A percentile compares a stretch with the other conserved stretches of the same genome.
phyloP scores from a whole-genome alignment of 257 asterid genomes.

The Paraleonurus japonicus region DNA sequence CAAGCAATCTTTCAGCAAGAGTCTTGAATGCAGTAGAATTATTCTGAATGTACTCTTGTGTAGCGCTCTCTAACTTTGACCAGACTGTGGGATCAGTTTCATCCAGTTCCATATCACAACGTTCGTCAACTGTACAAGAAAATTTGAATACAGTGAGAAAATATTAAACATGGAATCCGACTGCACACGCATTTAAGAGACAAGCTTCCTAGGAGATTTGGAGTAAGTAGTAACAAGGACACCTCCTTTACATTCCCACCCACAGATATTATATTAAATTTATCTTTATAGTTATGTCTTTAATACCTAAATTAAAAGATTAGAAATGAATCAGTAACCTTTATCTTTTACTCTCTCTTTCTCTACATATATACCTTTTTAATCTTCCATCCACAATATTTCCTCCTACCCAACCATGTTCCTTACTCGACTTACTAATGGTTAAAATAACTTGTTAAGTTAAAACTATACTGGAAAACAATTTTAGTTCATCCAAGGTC shows the following conservation, averaged over 20 bases:
- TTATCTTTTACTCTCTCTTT: slow-evolving; percentile 2
- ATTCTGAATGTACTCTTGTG: slow-evolving; percentile 74
- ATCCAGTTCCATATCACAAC: slow-evolving; percentile 98
- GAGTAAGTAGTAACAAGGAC: neutral
- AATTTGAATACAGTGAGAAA: slow-evolving; percentile 16
- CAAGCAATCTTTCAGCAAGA: slow-evolving; percentile 77
- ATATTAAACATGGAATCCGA: neutral
- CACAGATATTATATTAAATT: neutral
- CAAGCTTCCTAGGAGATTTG: slow-evolving; percentile 14
- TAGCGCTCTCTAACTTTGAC: slow-evolving; percentile 83
- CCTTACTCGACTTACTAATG: neutral
- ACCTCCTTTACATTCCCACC: neutral
- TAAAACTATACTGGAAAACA: neutral
- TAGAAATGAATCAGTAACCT: slow-evolving; percentile 5
- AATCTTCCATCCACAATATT: neutral
- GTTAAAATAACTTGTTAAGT: neutral
- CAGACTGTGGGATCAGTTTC: slow-evolving; percentile 96
- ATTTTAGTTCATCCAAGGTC: neutral
- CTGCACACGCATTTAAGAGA: slow-evolving; percentile 1
- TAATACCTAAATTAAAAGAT: neutral
- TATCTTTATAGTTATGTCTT: neutral
- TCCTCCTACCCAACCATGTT: neutral
- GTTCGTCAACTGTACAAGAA: slow-evolving; percentile 77
- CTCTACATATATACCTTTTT: neutral
- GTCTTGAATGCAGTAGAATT: slow-evolving; percentile 64